phyloP scores from a whole-genome alignment of 176 grass and related monocot species.

The Rhipidocladum racemiflorum region DNA sequence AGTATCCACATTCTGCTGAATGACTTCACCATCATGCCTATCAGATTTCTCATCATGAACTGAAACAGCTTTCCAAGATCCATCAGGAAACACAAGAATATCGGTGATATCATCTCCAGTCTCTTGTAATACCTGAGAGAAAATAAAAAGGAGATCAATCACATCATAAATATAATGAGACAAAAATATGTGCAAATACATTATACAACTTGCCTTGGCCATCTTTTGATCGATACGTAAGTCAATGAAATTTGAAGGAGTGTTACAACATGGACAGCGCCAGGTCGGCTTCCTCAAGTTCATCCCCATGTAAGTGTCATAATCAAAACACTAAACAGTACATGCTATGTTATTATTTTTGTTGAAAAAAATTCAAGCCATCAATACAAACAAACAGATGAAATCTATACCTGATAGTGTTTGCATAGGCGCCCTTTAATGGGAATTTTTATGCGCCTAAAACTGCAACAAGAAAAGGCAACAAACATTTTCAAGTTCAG shows the following conservation, averaged over 20 bases:
- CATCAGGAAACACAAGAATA: slow-evolving; percentile 66
- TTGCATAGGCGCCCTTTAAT: slow-evolving; percentile 86
- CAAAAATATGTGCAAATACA: not conserved
- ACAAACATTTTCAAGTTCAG: slow-evolving; percentile 1
- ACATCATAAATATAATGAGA: slow-evolving; percentile 23
- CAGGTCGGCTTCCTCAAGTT: slow-evolving; percentile 84
- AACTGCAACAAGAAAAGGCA: slow-evolving; percentile 51
- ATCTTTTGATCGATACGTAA: slow-evolving; percentile 83
- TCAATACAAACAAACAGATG: slow-evolving; percentile 30
- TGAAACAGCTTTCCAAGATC: slow-evolving; percentile 65
- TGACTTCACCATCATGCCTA: slow-evolving; percentile 17
- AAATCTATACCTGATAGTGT: slow-evolving; percentile 75
- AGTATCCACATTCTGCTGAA: slow-evolving; percentile 24
- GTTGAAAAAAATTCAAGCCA: not conserved
- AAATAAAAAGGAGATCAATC: slow-evolving; percentile 9
- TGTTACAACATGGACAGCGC: slow-evolving; percentile 87
- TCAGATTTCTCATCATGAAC: slow-evolving; percentile 59
- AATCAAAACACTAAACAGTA: slow-evolving; percentile 88
- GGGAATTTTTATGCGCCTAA: slow-evolving; percentile 71
- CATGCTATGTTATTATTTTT: slow-evolving; percentile 5
- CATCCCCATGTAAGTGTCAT: slow-evolving; percentile 89
- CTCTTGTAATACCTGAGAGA: slow-evolving; percentile 69
- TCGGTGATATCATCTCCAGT: slow-evolving; percentile 48
- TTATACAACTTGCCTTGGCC: slow-evolving; percentile 62
- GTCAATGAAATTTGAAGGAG: slow-evolving; percentile 58